Percentiles rank a stretch among this genome's conserved stretches.
Evolutionary conservation across 1,139 yeast genomes (phyloP).

Genomic region (Hansenula lynferdii): DNA sequence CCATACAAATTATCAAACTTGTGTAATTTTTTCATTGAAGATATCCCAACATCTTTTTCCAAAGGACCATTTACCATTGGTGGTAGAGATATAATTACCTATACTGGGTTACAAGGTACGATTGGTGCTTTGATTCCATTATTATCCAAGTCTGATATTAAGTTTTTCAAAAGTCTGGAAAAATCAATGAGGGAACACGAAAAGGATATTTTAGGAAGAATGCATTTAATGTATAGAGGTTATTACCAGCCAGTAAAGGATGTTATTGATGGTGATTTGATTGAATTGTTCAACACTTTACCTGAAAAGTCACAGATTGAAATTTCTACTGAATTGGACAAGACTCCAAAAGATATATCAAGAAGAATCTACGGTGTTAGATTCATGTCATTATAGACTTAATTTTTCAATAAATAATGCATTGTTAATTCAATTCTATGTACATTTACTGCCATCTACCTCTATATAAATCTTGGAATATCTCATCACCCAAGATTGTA

Average conservation of each 20-base stretch:
- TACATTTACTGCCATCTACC: constrained; percentile 27
- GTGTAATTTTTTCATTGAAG: constrained; percentile 65
- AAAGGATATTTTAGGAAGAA: constrained; percentile 44
- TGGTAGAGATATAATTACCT: constrained; percentile 64
- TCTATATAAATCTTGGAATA: constrained; percentile 52
- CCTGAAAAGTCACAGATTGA: constrained; percentile 34
- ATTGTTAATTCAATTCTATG: not conserved
- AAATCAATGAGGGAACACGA: constrained; percentile 36
- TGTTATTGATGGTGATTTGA: constrained; percentile 83
- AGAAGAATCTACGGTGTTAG: constrained; percentile 56
- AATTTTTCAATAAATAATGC: not conserved
- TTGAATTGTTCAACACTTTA: constrained; percentile 51
- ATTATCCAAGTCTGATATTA: constrained; percentile 55
- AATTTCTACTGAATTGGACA: constrained; percentile 50
- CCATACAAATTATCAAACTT: constrained; percentile 47
- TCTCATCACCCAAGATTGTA: constrained; percentile 40
- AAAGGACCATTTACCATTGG: constrained; percentile 44
- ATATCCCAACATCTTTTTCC: constrained; percentile 60
- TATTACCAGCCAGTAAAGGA: constrained; percentile 74
- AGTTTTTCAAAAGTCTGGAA: constrained; percentile 55
- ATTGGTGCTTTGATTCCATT: constrained; percentile 73
- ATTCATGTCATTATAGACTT: constrained; percentile 24
- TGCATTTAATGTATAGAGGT: constrained; percentile 65
- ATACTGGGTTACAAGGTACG: constrained; percentile 78
- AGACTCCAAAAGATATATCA: constrained; percentile 56